Evolutionary conservation across 805 yeast genomes (phyloP).

Genomic region (Candida sanyiensis): DNA sequence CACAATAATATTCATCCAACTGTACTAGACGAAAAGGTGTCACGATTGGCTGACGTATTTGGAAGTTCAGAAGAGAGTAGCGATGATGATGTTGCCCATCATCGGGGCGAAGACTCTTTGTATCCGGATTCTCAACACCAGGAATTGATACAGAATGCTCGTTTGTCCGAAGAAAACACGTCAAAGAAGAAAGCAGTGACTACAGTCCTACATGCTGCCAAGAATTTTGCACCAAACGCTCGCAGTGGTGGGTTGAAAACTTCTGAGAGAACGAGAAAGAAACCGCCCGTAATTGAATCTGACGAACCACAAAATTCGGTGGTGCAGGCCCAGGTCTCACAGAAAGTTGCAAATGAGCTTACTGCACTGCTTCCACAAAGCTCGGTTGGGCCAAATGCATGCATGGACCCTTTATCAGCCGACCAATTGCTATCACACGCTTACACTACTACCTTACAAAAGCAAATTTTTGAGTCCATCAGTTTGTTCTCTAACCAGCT

Average conservation of each 20-base stretch:
- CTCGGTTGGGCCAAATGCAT: background rate
- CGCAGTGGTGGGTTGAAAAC: too few relatives aligned
- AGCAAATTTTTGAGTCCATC: slow-evolving; percentile 32
- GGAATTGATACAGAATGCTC: too few relatives aligned
- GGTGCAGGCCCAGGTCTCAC: background rate
- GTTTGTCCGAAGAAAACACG: slow-evolving; percentile 4
- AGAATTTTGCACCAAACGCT: too few relatives aligned
- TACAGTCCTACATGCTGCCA: background rate
- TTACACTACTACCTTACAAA: slow-evolving; percentile 32
- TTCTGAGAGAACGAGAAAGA: background rate
- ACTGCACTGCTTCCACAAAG: too few relatives aligned
- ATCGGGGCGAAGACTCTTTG: too few relatives aligned
- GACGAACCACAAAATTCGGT: background rate
- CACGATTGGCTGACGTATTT: slow-evolving; percentile 18
- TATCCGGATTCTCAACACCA: too few relatives aligned
- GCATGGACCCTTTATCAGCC: slow-evolving; percentile 5
- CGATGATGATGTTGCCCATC: slow-evolving; percentile 15
- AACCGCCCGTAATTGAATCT: background rate
- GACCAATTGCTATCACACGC: slow-evolving; percentile 21
- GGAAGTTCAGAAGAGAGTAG: slow-evolving; percentile 17
- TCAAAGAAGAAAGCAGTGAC: background rate
- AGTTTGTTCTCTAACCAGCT: slow-evolving; percentile 31
- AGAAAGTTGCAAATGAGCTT: background rate
- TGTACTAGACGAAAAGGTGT: background rate
- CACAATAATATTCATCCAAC: too few relatives aligned